Conservation (phyloP, 768 basidiomycete genomes). For the Xerocomus brunneocitrinus region DNA sequence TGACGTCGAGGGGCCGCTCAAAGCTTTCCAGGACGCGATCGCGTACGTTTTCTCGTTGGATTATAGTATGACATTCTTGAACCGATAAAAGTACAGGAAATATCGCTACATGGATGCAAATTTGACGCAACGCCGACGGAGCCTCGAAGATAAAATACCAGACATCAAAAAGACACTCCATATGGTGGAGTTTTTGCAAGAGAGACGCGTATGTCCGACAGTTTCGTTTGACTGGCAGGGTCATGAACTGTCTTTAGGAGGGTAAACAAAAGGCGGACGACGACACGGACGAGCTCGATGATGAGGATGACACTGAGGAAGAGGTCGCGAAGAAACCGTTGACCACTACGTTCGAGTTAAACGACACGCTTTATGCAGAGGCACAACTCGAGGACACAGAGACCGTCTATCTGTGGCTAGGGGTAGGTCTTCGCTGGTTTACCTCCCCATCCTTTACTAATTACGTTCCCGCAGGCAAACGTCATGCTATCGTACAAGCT, state of each 20-base stretch:
- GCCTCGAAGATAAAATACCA: conserved; percentile 91
- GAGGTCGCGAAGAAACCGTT: conserved; percentile 45
- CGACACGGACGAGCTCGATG: conserved; percentile 46
- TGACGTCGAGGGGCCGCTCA: conserved; percentile 73
- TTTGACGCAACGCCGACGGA: conserved; percentile 68
- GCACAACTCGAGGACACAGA: conserved; percentile 85
- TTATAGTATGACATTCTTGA: conserved; percentile 10
- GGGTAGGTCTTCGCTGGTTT: conserved; percentile 50
- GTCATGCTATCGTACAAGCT: conserved; percentile 96
- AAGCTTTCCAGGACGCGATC: conserved; percentile 85
- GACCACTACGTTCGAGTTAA: conserved; percentile 88
- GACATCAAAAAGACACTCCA: conserved; percentile 90
- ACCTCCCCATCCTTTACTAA: neutral
- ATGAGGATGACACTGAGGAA: conserved; percentile 47
- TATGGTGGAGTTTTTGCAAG: conserved; percentile 81
- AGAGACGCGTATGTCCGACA: conserved; percentile 52
- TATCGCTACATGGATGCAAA: conserved; percentile 97
- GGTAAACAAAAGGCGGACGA: conserved; percentile 44
- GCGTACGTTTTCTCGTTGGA: conserved; percentile 55
- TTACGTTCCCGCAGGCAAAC: conserved; percentile 65
- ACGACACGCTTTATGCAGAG: conserved; percentile 92
- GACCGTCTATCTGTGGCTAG: conserved; percentile 92
- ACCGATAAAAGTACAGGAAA: conserved; percentile 60
- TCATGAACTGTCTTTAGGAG: conserved; percentile 40
- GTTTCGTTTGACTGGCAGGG: neutral